Evolutionary conservation across 169 alveolate genomes (phyloP).

Genomic region (Eimeria zaria): DNA sequence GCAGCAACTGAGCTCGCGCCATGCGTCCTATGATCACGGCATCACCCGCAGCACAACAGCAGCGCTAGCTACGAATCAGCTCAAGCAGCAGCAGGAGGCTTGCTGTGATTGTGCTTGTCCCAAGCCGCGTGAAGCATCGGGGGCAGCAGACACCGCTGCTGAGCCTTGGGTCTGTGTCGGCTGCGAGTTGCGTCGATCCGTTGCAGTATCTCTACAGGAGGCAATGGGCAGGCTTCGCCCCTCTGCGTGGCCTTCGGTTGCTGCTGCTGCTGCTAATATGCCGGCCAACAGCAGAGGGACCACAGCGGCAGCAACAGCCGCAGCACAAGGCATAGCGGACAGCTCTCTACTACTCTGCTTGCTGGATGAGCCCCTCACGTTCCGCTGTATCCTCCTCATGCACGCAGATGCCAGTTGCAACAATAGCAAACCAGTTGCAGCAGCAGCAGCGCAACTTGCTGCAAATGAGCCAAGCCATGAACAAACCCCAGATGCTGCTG

Average conservation of each 20-base stretch:
- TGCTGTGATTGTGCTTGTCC: slow-evolving; percentile 41
- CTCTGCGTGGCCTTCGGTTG: slow-evolving; percentile 61
- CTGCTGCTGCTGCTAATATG: not conserved
- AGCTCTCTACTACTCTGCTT: slow-evolving; percentile 55
- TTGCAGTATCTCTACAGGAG: slow-evolving; percentile 41
- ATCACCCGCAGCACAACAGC: slow-evolving; percentile 20
- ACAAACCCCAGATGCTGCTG: slow-evolving; percentile 53
- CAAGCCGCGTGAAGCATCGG: not conserved
- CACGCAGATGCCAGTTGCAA: slow-evolving; percentile 23
- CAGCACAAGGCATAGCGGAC: slow-evolving; percentile 19
- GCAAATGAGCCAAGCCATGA: not conserved
- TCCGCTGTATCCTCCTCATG: slow-evolving; percentile 63
- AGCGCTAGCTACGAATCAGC: not conserved
- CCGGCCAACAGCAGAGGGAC: slow-evolving; percentile 2
- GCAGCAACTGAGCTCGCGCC: slow-evolving; percentile 25
- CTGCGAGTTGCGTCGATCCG: slow-evolving; percentile 74
- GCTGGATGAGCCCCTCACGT: slow-evolving; percentile 51
- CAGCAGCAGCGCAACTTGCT: slow-evolving; percentile 7
- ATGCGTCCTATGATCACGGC: not conserved
- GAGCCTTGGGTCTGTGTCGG: slow-evolving; percentile 62
- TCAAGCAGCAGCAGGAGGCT: not conserved
- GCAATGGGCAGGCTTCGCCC: slow-evolving; percentile 65
- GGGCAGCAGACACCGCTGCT: slow-evolving; percentile 25
- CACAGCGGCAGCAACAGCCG: slow-evolving; percentile 57
- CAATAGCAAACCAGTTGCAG: slow-evolving; percentile 11